Percentiles rank a stretch among this genome's conserved stretches.
phyloP scores from a whole-genome alignment of 352 stramenopile species.

The Elongisporangium undulatum region DNA sequence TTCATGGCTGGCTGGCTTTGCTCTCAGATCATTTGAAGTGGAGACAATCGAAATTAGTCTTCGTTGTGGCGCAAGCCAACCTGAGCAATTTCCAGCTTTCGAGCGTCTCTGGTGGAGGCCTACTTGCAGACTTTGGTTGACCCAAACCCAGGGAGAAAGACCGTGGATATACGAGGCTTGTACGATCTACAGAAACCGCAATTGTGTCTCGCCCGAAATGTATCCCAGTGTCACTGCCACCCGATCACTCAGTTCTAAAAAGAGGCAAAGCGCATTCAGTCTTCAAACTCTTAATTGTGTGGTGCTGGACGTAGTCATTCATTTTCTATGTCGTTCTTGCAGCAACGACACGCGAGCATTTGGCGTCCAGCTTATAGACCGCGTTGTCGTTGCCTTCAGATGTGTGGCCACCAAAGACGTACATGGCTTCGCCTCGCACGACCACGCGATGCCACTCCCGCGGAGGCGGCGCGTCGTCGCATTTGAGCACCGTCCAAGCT shows the following conservation, averaged over 20 bases:
- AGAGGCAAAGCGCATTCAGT: too few species aligned
- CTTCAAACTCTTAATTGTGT: too few species aligned
- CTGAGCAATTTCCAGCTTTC: neutral
- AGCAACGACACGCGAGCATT: neutral
- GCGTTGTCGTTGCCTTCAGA: slow-evolving; percentile 41
- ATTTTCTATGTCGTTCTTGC: neutral
- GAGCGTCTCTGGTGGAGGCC: slow-evolving; percentile 1
- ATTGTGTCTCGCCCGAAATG: neutral
- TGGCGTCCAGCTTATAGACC: slow-evolving; percentile 17
- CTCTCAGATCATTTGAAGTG: neutral
- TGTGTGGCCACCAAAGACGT: slow-evolving; percentile 51
- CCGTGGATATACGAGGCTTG: neutral
- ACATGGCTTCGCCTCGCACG: slow-evolving; percentile 35
- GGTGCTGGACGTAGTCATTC: neutral
- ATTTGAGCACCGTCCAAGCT: slow-evolving; percentile 45
- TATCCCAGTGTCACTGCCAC: neutral
- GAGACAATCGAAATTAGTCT: neutral
- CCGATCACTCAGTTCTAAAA: neutral
- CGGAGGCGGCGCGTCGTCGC: slow-evolving; percentile 26
- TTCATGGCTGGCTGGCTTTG: slow-evolving; percentile 7
- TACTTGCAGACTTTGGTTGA: neutral
- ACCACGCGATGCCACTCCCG: slow-evolving; percentile 53
- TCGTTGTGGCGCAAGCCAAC: slow-evolving; percentile 1
- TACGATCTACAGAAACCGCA: neutral
- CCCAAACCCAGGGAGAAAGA: slow-evolving; percentile 6